phyloP scores from a whole-genome alignment of 805 yeast genomes.

The Barnettozyma botsteinii region DNA sequence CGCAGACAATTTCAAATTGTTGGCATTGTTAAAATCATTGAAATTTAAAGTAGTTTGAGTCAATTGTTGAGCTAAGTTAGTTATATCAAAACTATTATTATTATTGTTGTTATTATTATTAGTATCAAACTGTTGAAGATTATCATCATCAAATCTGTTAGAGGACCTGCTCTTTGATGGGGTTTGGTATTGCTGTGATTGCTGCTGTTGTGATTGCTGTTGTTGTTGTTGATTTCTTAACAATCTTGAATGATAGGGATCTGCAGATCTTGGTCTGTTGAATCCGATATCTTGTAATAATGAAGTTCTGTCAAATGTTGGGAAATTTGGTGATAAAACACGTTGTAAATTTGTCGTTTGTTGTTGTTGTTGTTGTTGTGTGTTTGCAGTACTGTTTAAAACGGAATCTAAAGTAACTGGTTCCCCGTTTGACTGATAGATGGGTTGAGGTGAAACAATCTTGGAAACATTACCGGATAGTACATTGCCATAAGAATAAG shows the following conservation, averaged over 20 bases:
- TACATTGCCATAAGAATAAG: background rate
- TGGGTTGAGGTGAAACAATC: conserved; percentile 20
- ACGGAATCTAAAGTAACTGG: conserved; percentile 36
- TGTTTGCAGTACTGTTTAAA: conserved; percentile 22
- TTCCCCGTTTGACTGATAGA: conserved; percentile 26
- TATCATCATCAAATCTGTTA: conserved; percentile 15
- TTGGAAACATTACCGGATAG: conserved; percentile 1
- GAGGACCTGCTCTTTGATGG: conserved; percentile 21
- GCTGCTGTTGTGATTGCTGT: conserved; percentile 3
- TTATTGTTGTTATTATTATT: conserved; percentile 9
- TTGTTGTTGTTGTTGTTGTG: conserved; percentile 30
- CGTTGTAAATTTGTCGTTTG: conserved; percentile 28
- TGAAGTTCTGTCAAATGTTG: conserved; percentile 14
- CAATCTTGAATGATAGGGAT: conserved; percentile 26
- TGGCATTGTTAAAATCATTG: conserved; percentile 22
- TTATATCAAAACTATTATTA: conserved; percentile 21
- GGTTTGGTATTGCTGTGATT: conserved; percentile 7
- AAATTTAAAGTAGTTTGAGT: conserved; percentile 16
- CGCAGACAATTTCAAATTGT: conserved; percentile 59
- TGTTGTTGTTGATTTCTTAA: conserved; percentile 8
- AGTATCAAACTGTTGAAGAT: conserved; percentile 5
- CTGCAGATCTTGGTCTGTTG: conserved; percentile 39
- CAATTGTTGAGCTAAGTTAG: conserved; percentile 25
- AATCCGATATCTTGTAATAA: conserved; percentile 23
- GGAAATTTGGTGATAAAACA: conserved; percentile 26